Conservation (phyloP, 805 yeast species). For the Candida coquimbonensis region DNA sequence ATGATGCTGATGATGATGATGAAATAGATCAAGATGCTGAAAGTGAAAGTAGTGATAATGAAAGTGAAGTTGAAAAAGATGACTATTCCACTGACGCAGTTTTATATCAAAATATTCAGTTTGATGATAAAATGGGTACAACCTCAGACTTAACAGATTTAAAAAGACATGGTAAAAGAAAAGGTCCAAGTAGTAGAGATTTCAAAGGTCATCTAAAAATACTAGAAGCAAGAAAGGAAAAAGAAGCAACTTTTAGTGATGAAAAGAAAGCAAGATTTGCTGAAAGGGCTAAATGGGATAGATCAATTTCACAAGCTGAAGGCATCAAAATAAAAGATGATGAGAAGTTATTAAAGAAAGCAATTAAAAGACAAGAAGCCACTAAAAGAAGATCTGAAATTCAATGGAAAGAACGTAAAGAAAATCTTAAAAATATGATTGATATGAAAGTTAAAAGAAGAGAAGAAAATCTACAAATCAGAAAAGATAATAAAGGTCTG, state of each 20-base stretch:
- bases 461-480: slow-evolving; percentile 81
- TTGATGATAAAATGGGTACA: slow-evolving; percentile 73
- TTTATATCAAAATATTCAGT: slow-evolving; percentile 74
- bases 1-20: slow-evolving; percentile 35
- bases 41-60: slow-evolving; percentile 30
- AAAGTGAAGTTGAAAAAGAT: slow-evolving; percentile 28
- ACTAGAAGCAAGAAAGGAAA: slow-evolving; percentile 66
- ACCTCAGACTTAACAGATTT: slow-evolving; percentile 62
- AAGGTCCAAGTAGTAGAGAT: slow-evolving; percentile 85
- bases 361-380: slow-evolving; percentile 76
- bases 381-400: slow-evolving; percentile 78
- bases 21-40: slow-evolving; percentile 37
- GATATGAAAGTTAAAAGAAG: slow-evolving; percentile 77
- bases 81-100: slow-evolving; percentile 32
- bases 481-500: slow-evolving; percentile 80
- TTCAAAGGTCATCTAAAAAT: slow-evolving; percentile 72
- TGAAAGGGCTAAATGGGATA: slow-evolving; percentile 80
- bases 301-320: slow-evolving; percentile 77
- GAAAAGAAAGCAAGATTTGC: slow-evolving; percentile 48
- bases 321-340: slow-evolving; percentile 87
- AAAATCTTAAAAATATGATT: slow-evolving; percentile 66
- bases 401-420: slow-evolving; percentile 90
- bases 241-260: slow-evolving; percentile 53
- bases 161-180: slow-evolving; percentile 52
- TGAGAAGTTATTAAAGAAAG: slow-evolving; percentile 78